Evolutionary conservation across 176 grass and related monocot genomes (phyloP), one percentile per base, ranked within the genome.

Genomic region (Carex pumila): DNA sequence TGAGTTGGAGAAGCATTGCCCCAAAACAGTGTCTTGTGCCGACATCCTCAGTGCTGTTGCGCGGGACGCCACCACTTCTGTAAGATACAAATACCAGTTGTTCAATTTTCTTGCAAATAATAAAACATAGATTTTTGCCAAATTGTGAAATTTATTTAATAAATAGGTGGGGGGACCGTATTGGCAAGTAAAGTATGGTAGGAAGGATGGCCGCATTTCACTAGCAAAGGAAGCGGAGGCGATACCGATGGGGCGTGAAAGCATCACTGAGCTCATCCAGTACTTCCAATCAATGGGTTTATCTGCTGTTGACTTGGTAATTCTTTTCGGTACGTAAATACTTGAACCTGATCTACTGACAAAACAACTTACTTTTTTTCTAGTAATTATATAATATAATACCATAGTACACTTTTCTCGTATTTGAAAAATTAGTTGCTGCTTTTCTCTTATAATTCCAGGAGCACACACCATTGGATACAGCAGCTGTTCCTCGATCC

Each of bases 391-490:
- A 60, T 7, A 60, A 60, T n/a, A 60, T 60, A 60, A 60, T 60
- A 19, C 0, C 57, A 60, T 60, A 7, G 18, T 6, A 60, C 17
- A 37, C 15, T 70, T 70, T 15, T 37, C 9, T 39, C 36, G 13
- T 39, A 6, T 68, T 18, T 18, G 31, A 32, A 17, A 39, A 68
- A 39, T 39, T 7, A 39, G 15, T 18, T 67, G 5, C 65, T 37
- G 12, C 8, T 8, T 11, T 5, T 39, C 5, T 39, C 37, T 6
- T 39, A 39, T 67, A 55, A 45, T 52, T 61, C n/a, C 52, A 92
- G 80, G 93, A 41, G 92, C 95, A 10, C 96, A 94, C 89, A 91
- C 96, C 2, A 88, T 99, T 75, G 96, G 96, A 19, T 83, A 81
- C 54, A 84, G 86, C 17, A 92, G 62, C 31, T 99, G 96, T 86